Percentiles rank a stretch among this genome's conserved stretches.
Conservation (phyloP, 768 basidiomycete species). For the Chalciporus pseudorubinellus region DNA sequence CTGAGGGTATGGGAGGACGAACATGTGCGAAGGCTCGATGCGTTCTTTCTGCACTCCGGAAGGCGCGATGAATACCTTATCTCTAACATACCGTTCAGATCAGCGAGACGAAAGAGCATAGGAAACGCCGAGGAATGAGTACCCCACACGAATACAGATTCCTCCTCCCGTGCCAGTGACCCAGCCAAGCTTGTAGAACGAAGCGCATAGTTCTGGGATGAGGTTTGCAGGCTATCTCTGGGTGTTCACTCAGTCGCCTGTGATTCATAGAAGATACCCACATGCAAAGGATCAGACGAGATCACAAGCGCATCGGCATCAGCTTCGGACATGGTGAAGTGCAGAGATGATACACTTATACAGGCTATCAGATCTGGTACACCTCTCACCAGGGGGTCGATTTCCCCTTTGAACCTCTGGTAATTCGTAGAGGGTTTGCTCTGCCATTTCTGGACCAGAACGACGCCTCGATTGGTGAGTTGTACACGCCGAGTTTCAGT, state of each 20-base stretch:
- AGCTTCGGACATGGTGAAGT: constrained; percentile 15
- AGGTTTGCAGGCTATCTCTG: constrained; percentile 80
- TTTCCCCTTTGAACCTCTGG: no score
- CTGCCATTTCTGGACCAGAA: constrained; percentile 97
- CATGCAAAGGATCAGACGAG: constrained; percentile 63
- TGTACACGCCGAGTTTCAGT: neutral
- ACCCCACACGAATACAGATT: constrained; percentile 73
- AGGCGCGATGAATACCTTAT: constrained; percentile 83
- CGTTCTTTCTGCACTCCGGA: constrained; percentile 91
- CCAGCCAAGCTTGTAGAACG: constrained; percentile 88
- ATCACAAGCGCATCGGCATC: constrained; percentile 50
- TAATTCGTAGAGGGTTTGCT: constrained; percentile 84
- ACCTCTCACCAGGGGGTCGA: neutral
- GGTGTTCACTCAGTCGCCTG: neutral
- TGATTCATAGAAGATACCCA: constrained; percentile 27
- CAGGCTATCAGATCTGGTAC: neutral
- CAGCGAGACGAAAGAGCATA: neutral
- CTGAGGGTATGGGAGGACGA: constrained; percentile 81
- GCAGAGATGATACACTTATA: neutral
- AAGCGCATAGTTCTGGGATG: constrained; percentile 80
- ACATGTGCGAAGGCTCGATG: constrained; percentile 79
- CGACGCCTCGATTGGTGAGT: constrained; percentile 84
- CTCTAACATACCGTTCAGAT: constrained; percentile 36
- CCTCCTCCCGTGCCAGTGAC: constrained; percentile 89
- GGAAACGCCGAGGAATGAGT: neutral